A percentile compares a stretch with the other conserved stretches of the same genome.
phyloP scores from a whole-genome alignment of 2,329 filamentous ascomycete genomes.

The Triangularia setosa region DNA sequence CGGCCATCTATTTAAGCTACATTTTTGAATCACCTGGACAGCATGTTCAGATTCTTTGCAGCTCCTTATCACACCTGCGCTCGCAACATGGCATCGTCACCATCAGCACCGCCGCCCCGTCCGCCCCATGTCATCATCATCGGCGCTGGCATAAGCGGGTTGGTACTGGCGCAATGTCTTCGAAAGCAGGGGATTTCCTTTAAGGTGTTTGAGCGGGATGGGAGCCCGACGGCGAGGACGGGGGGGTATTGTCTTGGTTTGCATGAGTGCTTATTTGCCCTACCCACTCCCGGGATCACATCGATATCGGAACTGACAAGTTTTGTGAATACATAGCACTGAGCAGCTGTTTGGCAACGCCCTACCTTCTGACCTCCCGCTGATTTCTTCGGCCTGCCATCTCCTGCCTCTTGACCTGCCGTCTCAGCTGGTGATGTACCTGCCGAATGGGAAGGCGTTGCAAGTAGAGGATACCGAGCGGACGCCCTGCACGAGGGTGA shows the following conservation, averaged over 20 bases:
- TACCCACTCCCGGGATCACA: background rate
- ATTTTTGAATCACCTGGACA: too few species aligned
- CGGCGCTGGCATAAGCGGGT: slow-evolving; percentile 40
- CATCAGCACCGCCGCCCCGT: background rate
- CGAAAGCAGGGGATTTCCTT: slow-evolving; percentile 33
- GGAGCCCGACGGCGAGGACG: slow-evolving; percentile 20
- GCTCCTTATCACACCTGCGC: background rate
- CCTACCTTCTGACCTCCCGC: slow-evolving; percentile 25
- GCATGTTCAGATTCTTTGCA: background rate
- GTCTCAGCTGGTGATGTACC: slow-evolving; percentile 24
- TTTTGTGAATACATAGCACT: too few species aligned
- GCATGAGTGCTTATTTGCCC: slow-evolving; percentile 22
- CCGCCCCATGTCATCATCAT: slow-evolving; percentile 36
- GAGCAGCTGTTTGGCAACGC: slow-evolving; percentile 19
- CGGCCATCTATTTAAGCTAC: too few species aligned
- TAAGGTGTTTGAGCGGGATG: slow-evolving; percentile 39
- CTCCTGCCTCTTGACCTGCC: slow-evolving; percentile 27
- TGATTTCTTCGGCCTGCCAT: slow-evolving; percentile 23
- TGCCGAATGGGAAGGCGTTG: slow-evolving; percentile 17
- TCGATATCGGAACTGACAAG: too few species aligned
- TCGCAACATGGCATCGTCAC: background rate
- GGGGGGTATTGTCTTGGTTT: slow-evolving; percentile 33
- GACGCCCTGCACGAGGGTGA: slow-evolving; percentile 31
- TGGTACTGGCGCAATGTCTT: slow-evolving; percentile 39
- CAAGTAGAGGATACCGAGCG: slow-evolving; percentile 28